Evolutionary conservation across 768 basidiomycete species (phyloP), one percentile per base, ranked within the genome.

Genomic region (Pleurotus platypus): DNA sequence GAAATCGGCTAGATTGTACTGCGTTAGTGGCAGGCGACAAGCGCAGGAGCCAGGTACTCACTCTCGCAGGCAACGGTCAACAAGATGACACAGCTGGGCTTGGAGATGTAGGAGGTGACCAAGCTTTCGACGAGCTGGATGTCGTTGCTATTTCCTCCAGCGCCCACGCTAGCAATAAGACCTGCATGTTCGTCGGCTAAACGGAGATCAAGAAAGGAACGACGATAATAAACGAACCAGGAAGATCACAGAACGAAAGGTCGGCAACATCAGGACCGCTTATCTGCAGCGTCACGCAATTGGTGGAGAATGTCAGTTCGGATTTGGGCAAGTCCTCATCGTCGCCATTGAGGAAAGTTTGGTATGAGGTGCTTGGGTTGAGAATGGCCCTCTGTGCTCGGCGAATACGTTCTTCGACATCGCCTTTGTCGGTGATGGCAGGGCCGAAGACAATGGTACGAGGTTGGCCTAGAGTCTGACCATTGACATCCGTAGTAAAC

Each of bases 311-410:
- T 3, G 73, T 75, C 2, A 68, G 43, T 37, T 68, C 64, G 1
- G 66, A 58, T 27, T 63, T 60, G 3, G 42, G 24, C 2, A 62
- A 64, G 6, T 69, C 68, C 5, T 72, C 73, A 9, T 73, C 68
- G 2, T 65, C 65, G 2, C 67, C 74, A 0, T 69, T 66, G 15
- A 85, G 69, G 58, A 83, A 84, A 5, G 67, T 27, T 8, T 47
- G 49, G 1, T 45, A 49, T 1, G 67, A 56, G 2, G 62, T 67
- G 49, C 65, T 72, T 0, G 87, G 87, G 53, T 86, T 87, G 5
- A 89, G 72, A 26, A 89, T 84, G 0, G 87, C 87, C 1, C 72
- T 70, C 60, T 88, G 87, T 0, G 88, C 88, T 0, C 84, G 76
- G 12, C 84, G 74, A 49, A 90, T 85, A 2, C 85, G 76, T 3